Evolutionary conservation across 208 protist genomes (phyloP).

Genomic region (Wallacemonas sp.): DNA sequence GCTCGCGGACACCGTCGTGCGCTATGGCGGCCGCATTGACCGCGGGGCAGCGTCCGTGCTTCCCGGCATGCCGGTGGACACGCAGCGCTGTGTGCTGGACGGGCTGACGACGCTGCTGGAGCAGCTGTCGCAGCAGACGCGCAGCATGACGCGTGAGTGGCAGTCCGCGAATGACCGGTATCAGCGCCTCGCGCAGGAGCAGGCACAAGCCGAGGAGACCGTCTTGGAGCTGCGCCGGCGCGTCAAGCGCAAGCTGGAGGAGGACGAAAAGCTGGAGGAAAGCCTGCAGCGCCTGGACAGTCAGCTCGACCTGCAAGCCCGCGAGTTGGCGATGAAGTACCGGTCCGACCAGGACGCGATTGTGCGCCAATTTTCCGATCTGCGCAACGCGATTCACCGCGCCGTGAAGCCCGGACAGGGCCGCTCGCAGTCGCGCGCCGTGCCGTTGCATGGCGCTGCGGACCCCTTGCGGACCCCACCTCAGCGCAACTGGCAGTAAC

Average conservation of each 20-base stretch:
- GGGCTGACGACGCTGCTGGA: constrained; percentile 41
- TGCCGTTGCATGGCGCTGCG: not conserved
- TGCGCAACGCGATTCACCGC: constrained; percentile 58
- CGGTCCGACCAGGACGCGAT: constrained; percentile 78
- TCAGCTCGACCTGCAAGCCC: constrained; percentile 79
- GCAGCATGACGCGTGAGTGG: constrained; percentile 38
- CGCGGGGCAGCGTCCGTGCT: constrained; percentile 3
- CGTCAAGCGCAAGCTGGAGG: constrained; percentile 76
- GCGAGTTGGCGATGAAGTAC: constrained; percentile 84
- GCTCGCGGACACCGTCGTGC: constrained; percentile 35
- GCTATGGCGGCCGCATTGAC: constrained; percentile 44
- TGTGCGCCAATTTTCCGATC: constrained; percentile 64
- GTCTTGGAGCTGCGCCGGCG: constrained; percentile 71
- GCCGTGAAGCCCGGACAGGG: constrained; percentile 39
- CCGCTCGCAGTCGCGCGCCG: not conserved
- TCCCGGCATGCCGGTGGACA: constrained; percentile 4
- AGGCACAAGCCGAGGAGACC: constrained; percentile 51
- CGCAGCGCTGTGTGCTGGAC: constrained; percentile 20
- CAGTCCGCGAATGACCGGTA: constrained; percentile 50
- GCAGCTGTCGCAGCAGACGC: constrained; percentile 25
- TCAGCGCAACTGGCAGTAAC: not conserved
- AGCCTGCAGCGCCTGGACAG: constrained; percentile 64
- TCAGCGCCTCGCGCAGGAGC: constrained; percentile 58
- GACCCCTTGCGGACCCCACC: not conserved
- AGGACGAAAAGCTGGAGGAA: constrained; percentile 73